These are phyloP conservation scores for Daldinia sp. DNA, from an alignment of 2,329 filamentous ascomycete genomes.

Conservation along the genomic window DNA sequence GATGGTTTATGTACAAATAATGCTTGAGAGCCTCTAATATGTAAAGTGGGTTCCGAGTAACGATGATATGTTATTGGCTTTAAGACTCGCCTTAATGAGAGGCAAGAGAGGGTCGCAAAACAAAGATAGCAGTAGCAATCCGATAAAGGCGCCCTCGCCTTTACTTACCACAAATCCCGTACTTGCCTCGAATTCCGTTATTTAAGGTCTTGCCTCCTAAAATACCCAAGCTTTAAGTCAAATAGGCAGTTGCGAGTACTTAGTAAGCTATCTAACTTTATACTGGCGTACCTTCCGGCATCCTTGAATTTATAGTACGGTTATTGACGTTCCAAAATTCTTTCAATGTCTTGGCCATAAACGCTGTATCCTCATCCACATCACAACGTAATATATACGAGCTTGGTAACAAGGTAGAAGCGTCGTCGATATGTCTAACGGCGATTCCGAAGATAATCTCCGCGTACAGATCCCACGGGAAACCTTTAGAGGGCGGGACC, in stretches of 20 bases:
- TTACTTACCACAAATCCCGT: too few relatives aligned
- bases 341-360: not conserved
- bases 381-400: not conserved
- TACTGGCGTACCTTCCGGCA: too few relatives aligned
- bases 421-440: not conserved
- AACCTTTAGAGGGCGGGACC: conserved; percentile 1
- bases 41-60: not conserved
- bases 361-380: not conserved
- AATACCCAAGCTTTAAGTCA: too few relatives aligned
- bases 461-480: not conserved
- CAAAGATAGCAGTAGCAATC: too few relatives aligned
- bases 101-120: too few relatives aligned
- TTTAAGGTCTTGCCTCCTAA: too few relatives aligned
- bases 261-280: not conserved
- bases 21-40: not conserved
- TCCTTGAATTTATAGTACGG: too few relatives aligned
- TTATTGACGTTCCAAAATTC: not conserved
- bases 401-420: not conserved
- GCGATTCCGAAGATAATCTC: not conserved
- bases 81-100: too few relatives aligned
- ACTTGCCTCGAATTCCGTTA: too few relatives aligned
- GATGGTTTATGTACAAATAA: not conserved
- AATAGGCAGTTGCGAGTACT: too few relatives aligned
- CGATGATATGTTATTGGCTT: too few relatives aligned
- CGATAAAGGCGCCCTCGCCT: too few relatives aligned